Evolutionary conservation across 768 basidiomycete species (phyloP).

Genomic region (Russula griseocarnosa): DNA sequence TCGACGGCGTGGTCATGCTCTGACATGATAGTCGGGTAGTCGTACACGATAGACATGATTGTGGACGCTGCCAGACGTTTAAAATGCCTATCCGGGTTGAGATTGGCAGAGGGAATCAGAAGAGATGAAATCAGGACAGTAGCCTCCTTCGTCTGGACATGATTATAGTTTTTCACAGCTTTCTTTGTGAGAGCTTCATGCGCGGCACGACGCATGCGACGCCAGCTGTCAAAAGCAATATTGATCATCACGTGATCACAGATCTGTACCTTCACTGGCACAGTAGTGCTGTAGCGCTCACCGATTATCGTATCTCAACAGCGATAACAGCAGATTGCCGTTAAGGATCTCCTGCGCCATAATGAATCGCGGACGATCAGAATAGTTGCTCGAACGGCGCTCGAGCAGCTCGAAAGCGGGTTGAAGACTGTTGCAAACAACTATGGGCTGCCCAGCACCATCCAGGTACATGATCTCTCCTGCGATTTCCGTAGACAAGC

Average conservation of each 20-base stretch:
- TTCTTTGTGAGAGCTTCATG: slow-evolving; percentile 35
- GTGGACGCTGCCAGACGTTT: slow-evolving; percentile 31
- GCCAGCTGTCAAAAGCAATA: slow-evolving; percentile 31
- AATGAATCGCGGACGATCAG: slow-evolving; percentile 24
- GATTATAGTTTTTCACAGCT: slow-evolving; percentile 28
- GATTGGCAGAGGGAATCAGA: slow-evolving; percentile 29
- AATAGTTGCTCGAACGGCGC: no score
- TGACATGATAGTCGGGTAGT: slow-evolving; percentile 12
- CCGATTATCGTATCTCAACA: slow-evolving; percentile 2
- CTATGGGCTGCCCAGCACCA: no score
- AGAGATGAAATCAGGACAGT: slow-evolving; percentile 33
- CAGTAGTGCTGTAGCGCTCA: not conserved
- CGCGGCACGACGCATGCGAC: slow-evolving; percentile 34
- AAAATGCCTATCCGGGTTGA: slow-evolving; percentile 33
- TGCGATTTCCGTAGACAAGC: no score
- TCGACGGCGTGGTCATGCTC: not conserved
- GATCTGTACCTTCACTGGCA: no score
- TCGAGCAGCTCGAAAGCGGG: no score
- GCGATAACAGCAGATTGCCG: slow-evolving; percentile 6
- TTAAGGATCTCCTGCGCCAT: slow-evolving; percentile 21
- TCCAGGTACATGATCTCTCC: no score
- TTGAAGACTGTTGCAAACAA: no score
- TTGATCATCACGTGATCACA: no score
- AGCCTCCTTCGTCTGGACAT: slow-evolving; percentile 34
- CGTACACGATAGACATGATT: slow-evolving; percentile 33